Base-by-base conservation (phyloP, 371 early-diverging fungal genomes). In the Mortierella sp. region DNA sequence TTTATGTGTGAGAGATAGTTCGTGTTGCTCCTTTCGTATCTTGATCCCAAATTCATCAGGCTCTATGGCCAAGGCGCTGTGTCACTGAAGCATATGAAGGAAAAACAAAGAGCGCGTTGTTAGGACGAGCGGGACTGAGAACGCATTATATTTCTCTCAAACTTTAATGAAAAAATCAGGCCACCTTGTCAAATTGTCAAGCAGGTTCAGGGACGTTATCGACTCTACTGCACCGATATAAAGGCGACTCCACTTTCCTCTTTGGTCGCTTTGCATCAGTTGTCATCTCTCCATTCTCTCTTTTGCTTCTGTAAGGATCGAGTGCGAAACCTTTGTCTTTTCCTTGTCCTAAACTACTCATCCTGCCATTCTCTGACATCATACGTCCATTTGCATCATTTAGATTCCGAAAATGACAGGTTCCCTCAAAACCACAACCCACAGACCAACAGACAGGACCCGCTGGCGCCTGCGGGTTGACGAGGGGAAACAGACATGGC, bases 401-500 rank as follows among this genome's bases (percentile, higher is more conserved):
- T n/a, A n/a, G n/a, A n/a, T n/a, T 12, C 27, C 41, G 19, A 24
- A 19, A 4, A 73, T 73, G 73, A 53, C 67, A 19, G 73, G 67
- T 23, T 31, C 54, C 17, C 42, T 49, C 27, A 53, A 54, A 32
- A 39, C 43, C 48, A 30, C 51, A 12, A 30, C 39, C 28, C 76
- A 76, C 24, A 21, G 9, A 14, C 65, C 76, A 6, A 93, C 94
- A 23, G 92, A 95, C 79, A 83, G 89, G 39, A 72, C 72, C 26
- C 84, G 89, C 32, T 96, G 96, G 96, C 85, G 94, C 19, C 81
- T 96, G 21, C 80, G 83, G 31, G 91, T 87, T 19, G 85, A 87
- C 44, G 85, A 92, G 56, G 99, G 99, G n/a, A 85, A 91, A 5
- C 98, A 98, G 70, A 91, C 88, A 15, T 99, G 99, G 99, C 89